Conservation (phyloP, 2,329 filamentous ascomycete genomes). For the Aureobasidium sp. region DNA sequence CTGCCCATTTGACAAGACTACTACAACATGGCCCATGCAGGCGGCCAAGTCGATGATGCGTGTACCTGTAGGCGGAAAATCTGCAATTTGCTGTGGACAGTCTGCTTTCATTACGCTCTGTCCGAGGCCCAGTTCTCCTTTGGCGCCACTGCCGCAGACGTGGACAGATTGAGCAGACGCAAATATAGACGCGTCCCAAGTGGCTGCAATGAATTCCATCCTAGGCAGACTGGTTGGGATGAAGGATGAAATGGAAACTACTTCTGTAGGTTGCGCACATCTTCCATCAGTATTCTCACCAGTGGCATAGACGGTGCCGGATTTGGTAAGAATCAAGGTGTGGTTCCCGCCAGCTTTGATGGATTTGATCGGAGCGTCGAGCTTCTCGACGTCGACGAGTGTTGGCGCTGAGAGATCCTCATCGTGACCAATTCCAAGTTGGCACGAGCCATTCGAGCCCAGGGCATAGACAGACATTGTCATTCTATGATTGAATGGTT, state of each 20-base stretch:
- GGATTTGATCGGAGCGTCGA: conserved; percentile 16
- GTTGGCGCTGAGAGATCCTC: conserved; percentile 34
- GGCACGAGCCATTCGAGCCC: conserved; percentile 48
- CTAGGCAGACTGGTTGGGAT: background rate
- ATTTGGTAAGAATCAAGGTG: conserved; percentile 61
- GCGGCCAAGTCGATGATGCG: conserved; percentile 61
- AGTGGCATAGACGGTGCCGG: conserved; percentile 56
- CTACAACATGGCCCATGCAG: conserved; percentile 71
- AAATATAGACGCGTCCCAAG: conserved; percentile 69
- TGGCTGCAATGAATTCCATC: conserved; percentile 54
- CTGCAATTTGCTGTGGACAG: conserved; percentile 43
- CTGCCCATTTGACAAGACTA: conserved; percentile 65
- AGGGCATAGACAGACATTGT: conserved; percentile 35
- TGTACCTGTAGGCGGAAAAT: conserved; percentile 57
- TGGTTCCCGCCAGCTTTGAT: conserved; percentile 75
- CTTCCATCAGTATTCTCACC: conserved; percentile 52
- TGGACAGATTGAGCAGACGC: conserved; percentile 51
- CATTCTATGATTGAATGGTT: background rate
- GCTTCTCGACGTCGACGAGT: background rate
- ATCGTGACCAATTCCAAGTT: conserved; percentile 42
- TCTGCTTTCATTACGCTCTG: conserved; percentile 22
- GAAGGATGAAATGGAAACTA: background rate
- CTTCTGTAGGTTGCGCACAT: conserved; percentile 27
- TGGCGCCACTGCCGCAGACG: conserved; percentile 58
- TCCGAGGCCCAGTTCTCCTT: conserved; percentile 67